phyloP scores from a whole-genome alignment of 2,329 filamentous ascomycete genomes.

The Graphiopsis chlorocephala region DNA sequence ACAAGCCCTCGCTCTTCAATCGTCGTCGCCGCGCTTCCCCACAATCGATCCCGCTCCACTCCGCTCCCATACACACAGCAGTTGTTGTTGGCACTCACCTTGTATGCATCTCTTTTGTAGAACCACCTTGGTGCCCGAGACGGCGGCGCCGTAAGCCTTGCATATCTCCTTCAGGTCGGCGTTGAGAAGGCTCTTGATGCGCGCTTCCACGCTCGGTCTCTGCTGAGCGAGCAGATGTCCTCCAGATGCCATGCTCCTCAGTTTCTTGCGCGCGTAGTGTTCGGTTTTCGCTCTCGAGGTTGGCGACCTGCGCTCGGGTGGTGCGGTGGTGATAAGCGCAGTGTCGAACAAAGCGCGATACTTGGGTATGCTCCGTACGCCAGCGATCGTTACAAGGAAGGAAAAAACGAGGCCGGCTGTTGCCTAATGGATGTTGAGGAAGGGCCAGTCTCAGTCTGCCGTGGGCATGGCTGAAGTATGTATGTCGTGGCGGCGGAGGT shows the following conservation, averaged over 20 bases:
- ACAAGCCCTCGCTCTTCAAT: neutral
- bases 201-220: constrained; percentile 26
- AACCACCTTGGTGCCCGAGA: constrained; percentile 80
- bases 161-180: constrained; percentile 74
- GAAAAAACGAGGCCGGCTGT: neutral
- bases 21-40: neutral
- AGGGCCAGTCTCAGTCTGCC: constrained; percentile 5
- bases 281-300: neutral
- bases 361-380: neutral
- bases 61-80: constrained; percentile 10
- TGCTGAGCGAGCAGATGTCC: constrained; percentile 42
- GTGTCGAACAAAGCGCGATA: neutral
- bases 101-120: constrained; percentile 75
- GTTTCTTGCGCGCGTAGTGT: neutral
- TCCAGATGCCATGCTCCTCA: constrained; percentile 29
- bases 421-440: neutral
- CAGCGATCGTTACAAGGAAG: neutral
- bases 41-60: constrained; percentile 1
- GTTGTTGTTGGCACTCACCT: constrained; percentile 50
- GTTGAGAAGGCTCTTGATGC: constrained; percentile 55
- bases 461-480: constrained; percentile 6
- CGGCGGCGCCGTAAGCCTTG: constrained; percentile 67
- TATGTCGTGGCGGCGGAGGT: neutral
- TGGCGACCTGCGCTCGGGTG: neutral
- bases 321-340: neutral